Evolutionary conservation across 2,329 filamentous ascomycete genomes (phyloP), one percentile per base, ranked within the genome.

Genomic region (Pseudogymnoascus sp.): DNA sequence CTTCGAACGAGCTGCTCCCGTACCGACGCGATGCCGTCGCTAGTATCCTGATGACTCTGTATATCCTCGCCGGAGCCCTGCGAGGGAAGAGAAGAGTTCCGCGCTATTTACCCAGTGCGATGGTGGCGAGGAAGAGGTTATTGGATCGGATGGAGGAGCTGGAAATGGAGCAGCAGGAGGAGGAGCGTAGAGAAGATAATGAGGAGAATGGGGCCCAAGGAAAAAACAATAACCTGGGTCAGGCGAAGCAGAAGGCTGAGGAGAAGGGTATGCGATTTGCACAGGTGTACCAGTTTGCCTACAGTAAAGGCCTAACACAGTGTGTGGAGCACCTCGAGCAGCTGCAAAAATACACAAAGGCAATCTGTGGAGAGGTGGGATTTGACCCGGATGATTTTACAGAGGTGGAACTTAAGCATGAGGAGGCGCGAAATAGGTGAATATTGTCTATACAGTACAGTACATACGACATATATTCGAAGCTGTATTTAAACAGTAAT

Each of bases 11-110:
- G 19, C 75, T 86, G 3, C 75, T 85, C 7, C 73, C 76, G 4
- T 80, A 79, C 64, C 77, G 83, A 10, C 76, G 83, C 46, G 83
- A 86, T 68, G 81, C 83, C 9, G 82, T 85, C 2, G 83, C 83
- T 4, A 76, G 80, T 1, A 79, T 86, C 19, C 72, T 86, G 4
- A 82, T 81, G 64, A 85, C 85, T 67, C 69, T 86, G 2, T 86
- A 85, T 68, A 77, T 84, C 46, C 74, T 86, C 0, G 82, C 83
- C 0, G 82, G 82, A 0, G 83, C 83, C 5, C 70, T 86, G 40
- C 75, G 81, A 35, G 79, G 79, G 0, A 75, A 79, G 56, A 73
- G 77, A 26, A 78, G 77, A 68, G 80, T 84, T 1, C 82, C 82
- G 75, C 77, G 77, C 65, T 86, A 86, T 64, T 76, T 86, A 1